phyloP scores from a whole-genome alignment of 805 yeast genomes.

The Blastobotrys chiropterorum region DNA sequence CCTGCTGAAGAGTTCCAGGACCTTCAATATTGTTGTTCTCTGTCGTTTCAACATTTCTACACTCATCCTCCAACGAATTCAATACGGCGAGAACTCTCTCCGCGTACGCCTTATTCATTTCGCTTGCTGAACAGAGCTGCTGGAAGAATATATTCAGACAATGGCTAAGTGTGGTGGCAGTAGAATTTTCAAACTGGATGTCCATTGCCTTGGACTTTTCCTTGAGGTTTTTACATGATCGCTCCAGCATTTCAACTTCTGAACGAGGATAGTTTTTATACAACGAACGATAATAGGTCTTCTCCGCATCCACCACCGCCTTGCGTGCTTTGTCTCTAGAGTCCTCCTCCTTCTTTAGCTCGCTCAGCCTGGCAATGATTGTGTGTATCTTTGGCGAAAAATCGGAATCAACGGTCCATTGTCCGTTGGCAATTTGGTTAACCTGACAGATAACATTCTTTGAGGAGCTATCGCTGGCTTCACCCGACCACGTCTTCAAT shows the following conservation, averaged over 20 bases:
- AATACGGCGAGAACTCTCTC: constrained; percentile 5
- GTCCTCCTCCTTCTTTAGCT: constrained; percentile 18
- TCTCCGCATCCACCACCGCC: constrained; percentile 14
- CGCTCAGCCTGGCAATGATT: constrained; percentile 16
- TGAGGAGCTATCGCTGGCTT: constrained; percentile 10
- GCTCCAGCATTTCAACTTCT: constrained; percentile 13
- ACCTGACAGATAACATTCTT: constrained; percentile 5
- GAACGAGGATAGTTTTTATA: constrained; percentile 14
- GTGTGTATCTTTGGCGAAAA: constrained; percentile 6
- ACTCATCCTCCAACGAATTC: constrained; percentile 6
- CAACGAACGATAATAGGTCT: constrained; percentile 16
- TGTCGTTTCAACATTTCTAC: no score
- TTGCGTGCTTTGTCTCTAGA: constrained; percentile 6
- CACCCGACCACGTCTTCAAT: constrained; percentile 18
- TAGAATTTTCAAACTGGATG: constrained; percentile 7
- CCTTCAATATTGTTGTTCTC: neutral
- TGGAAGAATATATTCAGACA: constrained; percentile 12
- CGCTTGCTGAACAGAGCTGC: constrained; percentile 3
- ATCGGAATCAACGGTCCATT: constrained; percentile 7
- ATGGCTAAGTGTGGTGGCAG: constrained; percentile 8
- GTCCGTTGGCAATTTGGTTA: constrained; percentile 4
- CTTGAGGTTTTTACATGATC: constrained; percentile 8
- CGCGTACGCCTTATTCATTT: constrained; percentile 1
- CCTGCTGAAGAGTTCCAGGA: neutral
- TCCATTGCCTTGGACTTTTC: constrained; percentile 9